Base-by-base conservation (phyloP, 2,329 filamentous ascomycete genomes). In the Fusarium virguliforme region DNA sequence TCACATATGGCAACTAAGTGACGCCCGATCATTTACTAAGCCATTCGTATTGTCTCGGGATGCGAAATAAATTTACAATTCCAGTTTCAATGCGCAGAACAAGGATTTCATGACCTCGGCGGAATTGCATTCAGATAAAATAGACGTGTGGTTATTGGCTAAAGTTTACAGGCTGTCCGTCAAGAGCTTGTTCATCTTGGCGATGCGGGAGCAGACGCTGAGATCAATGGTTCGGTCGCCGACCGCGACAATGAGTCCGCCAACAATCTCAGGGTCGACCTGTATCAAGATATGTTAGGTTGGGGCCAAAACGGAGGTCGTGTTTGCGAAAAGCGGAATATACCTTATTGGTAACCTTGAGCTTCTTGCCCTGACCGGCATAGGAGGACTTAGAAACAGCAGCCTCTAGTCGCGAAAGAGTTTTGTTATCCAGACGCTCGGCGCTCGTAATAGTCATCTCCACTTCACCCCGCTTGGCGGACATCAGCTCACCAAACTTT, bases 171-270 rank as follows among this genome's bases (percentile, higher is more conserved):
- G 88, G 84, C 92, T 89, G 86, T 99, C 96, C 77, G 89, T 95
- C 81, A 99, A 92, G 83, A 97, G 91, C 92, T 98, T 98, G 94
- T 99, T 99, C 90, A 99, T 94, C 90, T 94, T 97, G 83, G 93
- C 89, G 84, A 99, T 92, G 89, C 95, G 97, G 82, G 93, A 88
- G 54, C 95, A 95, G 79, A 99, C 95, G 85, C 92, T 95, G 77
- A 98, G 92, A 85, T 99, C 95, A 81, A 99, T 97, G 83, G 95
- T 98, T 81, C 95, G 93, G 89, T 98, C 95, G 80, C 95, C 95
- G 76, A 98, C 92, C 87, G 98, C 95, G 80, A 99, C 95, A 74
- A 99, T 85, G 75, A 99, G 91, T 70, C 96, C 96, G 75, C 96
- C 96, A 75, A 97, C 85, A 80, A 99, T 95, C 65, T 98, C 95